A percentile compares a stretch with the other conserved stretches of the same genome.
Conservation (phyloP, 108 stramenopile genomes). For the Discostella stelligeroides region DNA sequence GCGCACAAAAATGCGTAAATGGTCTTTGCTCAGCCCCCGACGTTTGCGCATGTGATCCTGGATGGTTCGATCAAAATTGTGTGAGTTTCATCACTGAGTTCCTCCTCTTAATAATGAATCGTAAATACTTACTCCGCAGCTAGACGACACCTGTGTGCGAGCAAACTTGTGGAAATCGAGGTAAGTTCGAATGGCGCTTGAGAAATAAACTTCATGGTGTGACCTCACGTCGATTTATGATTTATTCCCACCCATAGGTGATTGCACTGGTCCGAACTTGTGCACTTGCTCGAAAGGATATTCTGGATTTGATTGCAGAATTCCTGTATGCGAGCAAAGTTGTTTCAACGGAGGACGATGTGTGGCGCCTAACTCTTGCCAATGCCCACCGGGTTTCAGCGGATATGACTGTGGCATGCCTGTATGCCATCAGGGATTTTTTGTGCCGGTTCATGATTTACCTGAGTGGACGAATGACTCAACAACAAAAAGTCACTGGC, state of each 20-base stretch:
- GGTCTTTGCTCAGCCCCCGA: constrained; percentile 81
- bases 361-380: constrained; percentile 86
- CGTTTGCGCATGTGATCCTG: constrained; percentile 70
- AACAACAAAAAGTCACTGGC: constrained; percentile 38
- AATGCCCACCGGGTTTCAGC: constrained; percentile 72
- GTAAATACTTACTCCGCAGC: background rate
- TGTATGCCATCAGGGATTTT: constrained; percentile 84
- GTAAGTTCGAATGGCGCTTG: constrained; percentile 8
- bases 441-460: constrained; percentile 44
- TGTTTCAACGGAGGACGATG: constrained; percentile 78
- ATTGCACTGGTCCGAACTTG: constrained; percentile 77
- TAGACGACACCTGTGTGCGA: constrained; percentile 83
- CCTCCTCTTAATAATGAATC: background rate
- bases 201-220: background rate
- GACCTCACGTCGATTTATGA: background rate
- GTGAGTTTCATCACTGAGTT: constrained; percentile 3
- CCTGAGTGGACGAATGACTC: constrained; percentile 13
- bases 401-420: constrained; percentile 83
- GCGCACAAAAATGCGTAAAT: constrained; percentile 76
- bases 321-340: constrained; percentile 68
- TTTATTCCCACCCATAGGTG: constrained; percentile 11
- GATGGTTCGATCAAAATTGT: constrained; percentile 92
- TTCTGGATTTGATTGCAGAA: constrained; percentile 78
- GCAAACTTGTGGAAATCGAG: constrained; percentile 91
- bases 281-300: constrained; percentile 80